phyloP scores from a whole-genome alignment of 2,329 filamentous ascomycete species.

The Periconia macrospinosa region DNA sequence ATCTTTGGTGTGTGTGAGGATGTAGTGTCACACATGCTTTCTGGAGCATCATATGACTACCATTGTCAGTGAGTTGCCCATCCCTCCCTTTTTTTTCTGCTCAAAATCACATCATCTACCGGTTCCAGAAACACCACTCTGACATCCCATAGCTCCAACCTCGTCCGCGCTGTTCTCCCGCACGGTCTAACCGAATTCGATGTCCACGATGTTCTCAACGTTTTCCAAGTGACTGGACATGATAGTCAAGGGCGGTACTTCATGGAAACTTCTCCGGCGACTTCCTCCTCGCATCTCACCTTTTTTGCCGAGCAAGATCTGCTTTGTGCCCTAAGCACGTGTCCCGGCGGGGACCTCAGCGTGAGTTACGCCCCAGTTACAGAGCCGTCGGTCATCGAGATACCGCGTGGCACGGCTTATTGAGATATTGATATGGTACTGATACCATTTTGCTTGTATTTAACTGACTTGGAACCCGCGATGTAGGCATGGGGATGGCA shows the following conservation, averaged over 20 bases:
- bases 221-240: slow-evolving; percentile 82
- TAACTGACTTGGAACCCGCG: no score
- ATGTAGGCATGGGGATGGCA: slow-evolving; percentile 71
- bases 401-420: no score
- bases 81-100: not conserved
- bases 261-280: slow-evolving; percentile 55
- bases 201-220: slow-evolving; percentile 82
- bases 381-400: no score
- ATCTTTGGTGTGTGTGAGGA: no score
- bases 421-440: no score
- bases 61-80: slow-evolving; percentile 64
- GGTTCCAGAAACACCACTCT: not conserved
- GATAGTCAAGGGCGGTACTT: slow-evolving; percentile 56
- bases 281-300: slow-evolving; percentile 58
- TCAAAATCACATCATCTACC: not conserved
- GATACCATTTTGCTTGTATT: no score
- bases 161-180: slow-evolving; percentile 70
- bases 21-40: slow-evolving; percentile 69
- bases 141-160: slow-evolving; percentile 59
- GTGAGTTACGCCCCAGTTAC: slow-evolving; percentile 11
- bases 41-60: slow-evolving; percentile 72
- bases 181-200: slow-evolving; percentile 71
- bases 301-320: slow-evolving; percentile 81
- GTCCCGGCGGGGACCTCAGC: slow-evolving; percentile 79
- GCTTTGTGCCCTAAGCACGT: slow-evolving; percentile 67